Conservation (phyloP, 768 basidiomycete species). For the Tremella fuciformis region DNA sequence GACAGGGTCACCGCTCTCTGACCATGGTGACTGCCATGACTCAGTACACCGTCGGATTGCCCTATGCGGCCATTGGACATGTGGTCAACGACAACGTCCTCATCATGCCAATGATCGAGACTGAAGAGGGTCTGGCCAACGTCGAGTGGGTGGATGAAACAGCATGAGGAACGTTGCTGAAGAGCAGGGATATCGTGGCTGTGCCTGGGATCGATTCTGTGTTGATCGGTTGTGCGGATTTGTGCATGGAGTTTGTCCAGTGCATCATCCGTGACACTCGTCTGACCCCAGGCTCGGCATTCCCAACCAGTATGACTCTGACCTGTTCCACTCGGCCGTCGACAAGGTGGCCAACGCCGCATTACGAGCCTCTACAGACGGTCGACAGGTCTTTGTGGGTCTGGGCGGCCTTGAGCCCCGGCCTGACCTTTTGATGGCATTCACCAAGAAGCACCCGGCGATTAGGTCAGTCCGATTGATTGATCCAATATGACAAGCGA, state of each 20-base stretch:
- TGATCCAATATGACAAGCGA: not conserved
- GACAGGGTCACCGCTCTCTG: constrained; percentile 23
- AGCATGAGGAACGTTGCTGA: not conserved
- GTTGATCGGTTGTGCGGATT: constrained; percentile 27
- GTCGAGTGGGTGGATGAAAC: constrained; percentile 22
- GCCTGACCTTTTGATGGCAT: constrained; percentile 20
- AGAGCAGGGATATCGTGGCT: constrained; percentile 24
- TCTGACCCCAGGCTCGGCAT: constrained; percentile 22
- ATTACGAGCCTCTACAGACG: constrained; percentile 7
- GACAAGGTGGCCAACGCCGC: constrained; percentile 23
- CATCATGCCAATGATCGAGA: constrained; percentile 35
- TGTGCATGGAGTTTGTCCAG: constrained; percentile 26
- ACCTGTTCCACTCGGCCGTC: constrained; percentile 20
- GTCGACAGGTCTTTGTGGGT: constrained; percentile 21
- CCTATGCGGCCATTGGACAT: constrained; percentile 17
- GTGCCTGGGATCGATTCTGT: constrained; percentile 21
- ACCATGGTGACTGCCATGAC: constrained; percentile 32
- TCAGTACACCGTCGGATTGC: constrained; percentile 20
- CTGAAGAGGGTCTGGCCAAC: constrained; percentile 22
- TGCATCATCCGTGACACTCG: not conserved
- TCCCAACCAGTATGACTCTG: constrained; percentile 22
- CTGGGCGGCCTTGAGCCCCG: constrained; percentile 24
- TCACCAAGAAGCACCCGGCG: constrained; percentile 16
- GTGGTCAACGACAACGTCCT: constrained; percentile 24
- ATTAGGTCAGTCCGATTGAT: constrained; percentile 18